Base-by-base conservation (phyloP, 2,329 filamentous ascomycete species). In the Diplodia intermedia region DNA sequence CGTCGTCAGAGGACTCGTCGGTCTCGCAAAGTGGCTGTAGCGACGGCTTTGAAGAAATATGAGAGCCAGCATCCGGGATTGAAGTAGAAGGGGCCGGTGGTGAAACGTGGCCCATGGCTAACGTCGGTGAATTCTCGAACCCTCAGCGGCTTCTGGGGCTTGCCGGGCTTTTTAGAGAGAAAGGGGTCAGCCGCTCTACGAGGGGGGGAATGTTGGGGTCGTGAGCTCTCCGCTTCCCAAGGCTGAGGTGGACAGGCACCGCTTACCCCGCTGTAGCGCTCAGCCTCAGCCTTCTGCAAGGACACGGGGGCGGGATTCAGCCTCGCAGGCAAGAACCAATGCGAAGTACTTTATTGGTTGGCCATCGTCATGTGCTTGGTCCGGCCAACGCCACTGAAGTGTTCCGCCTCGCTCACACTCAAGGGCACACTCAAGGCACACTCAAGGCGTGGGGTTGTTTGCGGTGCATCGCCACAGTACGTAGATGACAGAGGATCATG, bases 1-100 rank as follows among this genome's bases (percentile, higher is more conserved):
- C 38, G 55, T 68, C 66, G 49, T 26, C 23, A 26, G 33, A 47
- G 18, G 56, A 68, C n/a, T 54, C 4, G 31, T 33, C 31, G 31
- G 8, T 33, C 31, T 33, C 31, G 31, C 5, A 33, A 8, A 2
- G 5, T 8, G 31, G 5, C 8, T 33, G 31, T 5, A 33, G 31
- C 1, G 31, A 33, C 31, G 31, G 1, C 5, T 33, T 33, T 33
- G 31, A 8, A 33, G 31, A 33, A 33, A 33, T 7, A 33, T 7
- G 1, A 1, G 31, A 33, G 31, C 5, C 31, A 33, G 1, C 6
- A 33, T 33, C 5, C 31, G 1, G 5, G 8, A 6, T 3, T 43
- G 40, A 38, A 43, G 18, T 5, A 7, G 5, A 43, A n/a, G 18
- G 40, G 40, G 4, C n/a, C n/a, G n/a, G 8, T 18, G 18, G 14